Conservation (phyloP, 202 grass and related monocot genomes). For the Setaria viridis region DNA sequence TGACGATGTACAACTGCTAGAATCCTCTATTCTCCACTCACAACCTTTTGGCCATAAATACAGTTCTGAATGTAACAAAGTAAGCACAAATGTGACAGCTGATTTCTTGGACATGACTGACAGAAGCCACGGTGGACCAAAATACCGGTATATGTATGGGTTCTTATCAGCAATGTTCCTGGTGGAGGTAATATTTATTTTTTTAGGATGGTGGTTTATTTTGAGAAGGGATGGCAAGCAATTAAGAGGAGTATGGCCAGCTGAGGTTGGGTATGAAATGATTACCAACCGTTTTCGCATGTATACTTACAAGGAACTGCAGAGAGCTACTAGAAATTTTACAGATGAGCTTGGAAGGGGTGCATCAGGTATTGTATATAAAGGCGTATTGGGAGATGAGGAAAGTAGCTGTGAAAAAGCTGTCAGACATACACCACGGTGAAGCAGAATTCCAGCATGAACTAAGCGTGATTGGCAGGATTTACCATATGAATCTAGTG, state of each 20-base stretch:
- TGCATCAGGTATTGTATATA: conserved; percentile 58
- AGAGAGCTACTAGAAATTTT: conserved; percentile 56
- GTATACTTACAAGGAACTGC: conserved; percentile 62
- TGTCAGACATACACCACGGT: conserved; percentile 46
- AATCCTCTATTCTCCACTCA: conserved; percentile 35
- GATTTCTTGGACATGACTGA: not conserved
- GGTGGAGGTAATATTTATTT: conserved; percentile 47
- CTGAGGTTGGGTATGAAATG: conserved; percentile 61
- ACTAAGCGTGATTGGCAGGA: conserved; percentile 52
- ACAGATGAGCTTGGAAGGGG: conserved; percentile 56
- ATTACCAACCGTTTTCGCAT: conserved; percentile 62
- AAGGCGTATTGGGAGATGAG: conserved; percentile 57
- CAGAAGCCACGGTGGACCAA: not conserved
- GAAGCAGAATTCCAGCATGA: conserved; percentile 68
- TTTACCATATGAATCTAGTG: conserved; percentile 77
- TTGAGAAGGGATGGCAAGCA: conserved; percentile 32
- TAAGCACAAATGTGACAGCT: not conserved
- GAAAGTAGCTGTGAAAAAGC: conserved; percentile 53
- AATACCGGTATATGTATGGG: conserved; percentile 52
- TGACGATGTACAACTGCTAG: not conserved
- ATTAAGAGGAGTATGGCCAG: conserved; percentile 47
- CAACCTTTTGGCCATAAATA: conserved; percentile 38
- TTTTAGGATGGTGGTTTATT: conserved; percentile 59
- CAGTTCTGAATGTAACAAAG: not conserved
- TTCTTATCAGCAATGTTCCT: conserved; percentile 60